Evolutionary conservation across 1,284 basidiomycete genomes (phyloP), one percentile per base, ranked within the genome.

Genomic region (Flammula alnicola): DNA sequence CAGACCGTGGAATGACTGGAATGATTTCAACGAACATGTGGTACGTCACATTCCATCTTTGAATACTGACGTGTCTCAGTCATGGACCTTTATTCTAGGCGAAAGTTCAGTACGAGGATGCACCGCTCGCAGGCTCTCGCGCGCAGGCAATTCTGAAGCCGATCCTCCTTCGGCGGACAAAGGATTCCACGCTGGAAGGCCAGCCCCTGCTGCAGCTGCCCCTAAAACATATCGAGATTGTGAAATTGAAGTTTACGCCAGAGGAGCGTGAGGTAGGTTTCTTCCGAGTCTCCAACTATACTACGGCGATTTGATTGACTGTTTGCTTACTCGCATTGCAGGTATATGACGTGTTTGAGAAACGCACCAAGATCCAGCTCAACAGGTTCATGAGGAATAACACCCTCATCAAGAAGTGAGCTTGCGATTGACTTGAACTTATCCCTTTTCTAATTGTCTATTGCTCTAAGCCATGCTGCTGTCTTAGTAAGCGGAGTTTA

Each of bases 1-100:
- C 63, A 67, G 80, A 1, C 86, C 86, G 0, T 88, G 78, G 75
- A 86, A 87, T 58, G 83, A 86, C 55, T 87, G 84, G 82, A 61
- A 71, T 7, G 67, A 70, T 36, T 88, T 88, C 65, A 79, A 86
- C 47, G 64, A 64, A 1, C 71, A 80, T 54, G 72, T 87, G 23
- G 84, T 80, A 62, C 20, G 73, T 66, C n/a, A n/a, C n/a, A n/a
- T n/a, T n/a, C n/a, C n/a, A n/a, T n/a, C n/a, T n/a, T n/a, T n/a
- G n/a, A n/a, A n/a, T n/a, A n/a, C n/a, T n/a, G n/a, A n/a, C n/a
- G n/a, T n/a, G n/a, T n/a, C n/a, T n/a, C n/a, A n/a, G n/a, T n/a
- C n/a, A n/a, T n/a, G n/a, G n/a, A n/a, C 3, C 16, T 27, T 10
- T 40, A 23, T 46, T 38, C 9, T 33, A 81, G 79, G 75, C 78